Evolutionary conservation across 2,329 filamentous ascomycete genomes (phyloP), one percentile per base, ranked within the genome.

Genomic region (Xylaria sp.): DNA sequence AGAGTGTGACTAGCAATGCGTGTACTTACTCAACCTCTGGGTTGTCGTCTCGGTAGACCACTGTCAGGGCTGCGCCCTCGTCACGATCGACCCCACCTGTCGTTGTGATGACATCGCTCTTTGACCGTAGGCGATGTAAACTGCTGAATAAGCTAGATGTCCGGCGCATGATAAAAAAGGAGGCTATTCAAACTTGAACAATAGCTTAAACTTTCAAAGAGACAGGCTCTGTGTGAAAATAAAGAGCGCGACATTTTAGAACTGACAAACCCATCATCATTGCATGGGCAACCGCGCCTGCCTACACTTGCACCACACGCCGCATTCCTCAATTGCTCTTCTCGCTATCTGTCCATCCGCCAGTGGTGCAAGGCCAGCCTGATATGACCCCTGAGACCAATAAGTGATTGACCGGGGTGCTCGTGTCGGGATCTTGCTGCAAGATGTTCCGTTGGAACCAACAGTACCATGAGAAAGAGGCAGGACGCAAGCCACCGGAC

Each of bases 1-100:
- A 9, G 33, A 14, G 9, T 11, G 14, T 23, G 5, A 8, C 37
- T 35, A 25, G 23, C 4, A 23, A 35, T 11, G 25, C 19, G 25
- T 23, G 23, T 33, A 45, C 59, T 61, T 19, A 61, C 59, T 61
- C 59, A 2, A 58, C 25, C 33, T 50, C 52, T 15, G 59, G 46
- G 14, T 37, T 46, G 15, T 52, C 46, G 25, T 54, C 53, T 45
- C 49, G 57, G 31, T 60, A 55, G 31, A 60, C 49, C 21, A 55
- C 57, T 1, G 49, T 55, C 3, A 60, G 35, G 19, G 49, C 50
- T 31, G 57, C 42, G 4, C 57, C 50, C 6, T 55, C 40, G 28
- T 60, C 57, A 12, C 53, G 19, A 17, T 25, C 21, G 38, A 5
- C 21, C 19, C 28, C 25, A 11, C 7, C 12, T 42, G 19, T 47